A percentile compares a stretch with the other conserved stretches of the same genome.
phyloP scores from a whole-genome alignment of 352 stramenopile genomes.

The Blastocystis sp. region DNA sequence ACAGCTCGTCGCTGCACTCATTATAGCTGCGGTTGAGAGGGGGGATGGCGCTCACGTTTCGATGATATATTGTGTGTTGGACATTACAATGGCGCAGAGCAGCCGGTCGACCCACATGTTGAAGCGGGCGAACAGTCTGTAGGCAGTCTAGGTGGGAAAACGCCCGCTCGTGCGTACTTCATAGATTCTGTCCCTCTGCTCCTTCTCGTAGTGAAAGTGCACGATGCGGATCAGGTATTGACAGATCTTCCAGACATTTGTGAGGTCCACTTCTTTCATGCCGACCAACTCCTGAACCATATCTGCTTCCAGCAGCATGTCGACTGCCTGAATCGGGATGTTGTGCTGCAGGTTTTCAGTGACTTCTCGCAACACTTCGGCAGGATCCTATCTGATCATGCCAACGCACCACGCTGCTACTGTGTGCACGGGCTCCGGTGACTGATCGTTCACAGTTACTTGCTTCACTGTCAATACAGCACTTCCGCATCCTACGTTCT shows the following conservation, averaged over 20 bases:
- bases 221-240: constrained; percentile 64
- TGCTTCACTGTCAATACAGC: not conserved
- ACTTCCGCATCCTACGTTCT: constrained; percentile 12
- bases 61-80: constrained; percentile 51
- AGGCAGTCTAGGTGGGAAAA: constrained; percentile 31
- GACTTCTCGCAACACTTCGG: constrained; percentile 42
- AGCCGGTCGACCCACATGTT: constrained; percentile 58
- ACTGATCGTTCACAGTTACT: not conserved
- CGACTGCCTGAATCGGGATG: constrained; percentile 65
- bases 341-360: constrained; percentile 65
- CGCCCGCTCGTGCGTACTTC: not conserved
- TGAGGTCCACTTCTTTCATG: constrained; percentile 63
- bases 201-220: constrained; percentile 46
- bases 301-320: constrained; percentile 50
- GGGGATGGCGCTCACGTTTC: constrained; percentile 15
- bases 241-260: constrained; percentile 69
- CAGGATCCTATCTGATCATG: constrained; percentile 20
- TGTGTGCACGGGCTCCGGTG: constrained; percentile 25
- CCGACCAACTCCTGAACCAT: constrained; percentile 10
- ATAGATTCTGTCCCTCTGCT: constrained; percentile 41
- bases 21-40: constrained; percentile 7
- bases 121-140: constrained; percentile 54
- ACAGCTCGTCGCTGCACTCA: constrained; percentile 9
- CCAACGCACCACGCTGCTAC: not conserved
- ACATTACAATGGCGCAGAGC: constrained; percentile 48